Conservation (phyloP, 139 green algal genomes). For the Chlorella sp. region DNA sequence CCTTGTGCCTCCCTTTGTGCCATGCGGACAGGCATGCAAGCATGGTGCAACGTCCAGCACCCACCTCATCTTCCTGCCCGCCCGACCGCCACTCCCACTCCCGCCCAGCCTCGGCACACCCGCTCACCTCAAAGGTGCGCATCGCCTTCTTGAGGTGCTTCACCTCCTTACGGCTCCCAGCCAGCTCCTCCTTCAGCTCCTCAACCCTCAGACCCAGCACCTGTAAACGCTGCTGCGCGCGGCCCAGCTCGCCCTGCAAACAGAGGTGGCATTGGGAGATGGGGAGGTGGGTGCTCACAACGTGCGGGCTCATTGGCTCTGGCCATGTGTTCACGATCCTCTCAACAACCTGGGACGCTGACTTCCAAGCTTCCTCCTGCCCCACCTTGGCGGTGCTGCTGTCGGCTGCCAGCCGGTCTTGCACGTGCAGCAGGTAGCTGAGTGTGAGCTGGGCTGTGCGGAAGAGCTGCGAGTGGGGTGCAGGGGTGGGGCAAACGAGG, state of each 20-base stretch:
- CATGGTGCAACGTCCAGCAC: not conserved
- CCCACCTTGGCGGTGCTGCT: constrained; percentile 9
- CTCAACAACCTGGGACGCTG: not conserved
- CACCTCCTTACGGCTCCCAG: constrained; percentile 27
- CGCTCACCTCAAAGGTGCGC: constrained; percentile 20
- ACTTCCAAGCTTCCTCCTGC: not conserved
- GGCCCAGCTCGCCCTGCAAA: constrained; percentile 16
- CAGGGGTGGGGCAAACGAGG: not conserved
- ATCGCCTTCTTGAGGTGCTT: constrained; percentile 15
- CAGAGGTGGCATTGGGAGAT: not conserved
- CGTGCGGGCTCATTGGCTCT: not conserved
- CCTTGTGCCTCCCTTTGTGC: too few relatives aligned
- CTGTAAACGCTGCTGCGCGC: not conserved
- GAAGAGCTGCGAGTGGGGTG: constrained; percentile 53
- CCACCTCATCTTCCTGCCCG: not conserved
- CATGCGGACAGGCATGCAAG: too few relatives aligned
- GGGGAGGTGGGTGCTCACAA: not conserved
- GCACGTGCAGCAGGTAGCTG: constrained; percentile 87
- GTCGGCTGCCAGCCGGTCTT: constrained; percentile 66
- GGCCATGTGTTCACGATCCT: not conserved
- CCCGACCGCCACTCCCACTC: not conserved
- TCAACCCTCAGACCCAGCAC: constrained; percentile 16
- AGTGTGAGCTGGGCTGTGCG: constrained; percentile 78
- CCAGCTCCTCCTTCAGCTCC: constrained; percentile 30
- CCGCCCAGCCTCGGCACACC: not conserved